Base-by-base conservation (phyloP, 352 stramenopile species). In the Globisporangium spinosum region DNA sequence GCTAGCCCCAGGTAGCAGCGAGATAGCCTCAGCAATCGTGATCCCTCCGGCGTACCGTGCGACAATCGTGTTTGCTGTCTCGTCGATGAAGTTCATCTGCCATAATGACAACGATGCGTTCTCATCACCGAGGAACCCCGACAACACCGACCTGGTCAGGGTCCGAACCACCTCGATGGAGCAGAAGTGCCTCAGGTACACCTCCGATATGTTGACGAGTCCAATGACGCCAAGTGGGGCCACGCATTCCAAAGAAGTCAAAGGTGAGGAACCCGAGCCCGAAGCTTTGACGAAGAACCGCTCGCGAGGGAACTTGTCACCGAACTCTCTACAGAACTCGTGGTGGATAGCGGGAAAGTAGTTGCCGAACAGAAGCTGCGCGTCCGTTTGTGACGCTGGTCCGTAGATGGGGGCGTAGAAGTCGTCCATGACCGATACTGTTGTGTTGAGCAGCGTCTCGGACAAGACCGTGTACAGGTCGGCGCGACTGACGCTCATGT, bases 241-340 rank as follows among this genome's bases (percentile, higher is more conserved):
- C 53, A 58, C 13, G 23, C 5, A 22, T 5, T 64, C 58, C 3
- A 59, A 25, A 23, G 22, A 35, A 32, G 17, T 9, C 17, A 34
- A 13, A 13, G 25, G 53, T 76, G 43, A 2, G 45, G 62, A 3
- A 66, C 29, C 29, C 4, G 72, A 10, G 58, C 40, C 20, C 54
- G 68, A 3, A 23, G 29, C 1, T 29, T 53, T 76, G 55, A 10
- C 77, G 55, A 79, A 82, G 53, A 79, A 82, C 20, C 76, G 76
- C 35, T 76, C 51, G n/a, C 49, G 65, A 25, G 73, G 67, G 59
- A 82, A 82, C 1, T 40, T 58, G 20, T 67, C 58, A 61, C 70
- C 40, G n/a, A 77, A 82, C n/a, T 82, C 73, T 7, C 66, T 64
- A 20, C 76, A 82, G 38, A 82, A 82, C 12, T 79, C 76, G 55